Evolutionary conservation across 805 yeast genomes (phyloP).

Genomic region (Grigorovia jiainica): DNA sequence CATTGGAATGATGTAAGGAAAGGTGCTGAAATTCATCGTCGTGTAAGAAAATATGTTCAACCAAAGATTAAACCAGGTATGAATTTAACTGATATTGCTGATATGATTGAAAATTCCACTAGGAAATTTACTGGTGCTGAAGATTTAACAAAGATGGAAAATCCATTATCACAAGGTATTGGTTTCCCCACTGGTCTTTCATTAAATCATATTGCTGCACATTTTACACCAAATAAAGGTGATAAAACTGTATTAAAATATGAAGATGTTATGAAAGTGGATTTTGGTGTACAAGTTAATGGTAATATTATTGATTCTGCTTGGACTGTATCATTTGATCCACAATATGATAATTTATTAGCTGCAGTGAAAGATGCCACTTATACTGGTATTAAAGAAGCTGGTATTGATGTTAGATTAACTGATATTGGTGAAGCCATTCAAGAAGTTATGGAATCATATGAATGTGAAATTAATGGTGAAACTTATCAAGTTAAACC

Average conservation of each 20-base stretch:
- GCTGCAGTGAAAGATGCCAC: constrained; percentile 90
- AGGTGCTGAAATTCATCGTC: constrained; percentile 92
- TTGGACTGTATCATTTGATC: constrained; percentile 81
- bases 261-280: constrained; percentile 94
- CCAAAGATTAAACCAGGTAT: constrained; percentile 78
- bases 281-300: constrained; percentile 91
- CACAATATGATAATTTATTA: constrained; percentile 68
- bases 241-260: constrained; percentile 72
- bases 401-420: constrained; percentile 92
- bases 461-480: constrained; percentile 87
- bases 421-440: constrained; percentile 94
- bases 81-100: constrained; percentile 84
- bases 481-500: constrained; percentile 76
- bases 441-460: constrained; percentile 95
- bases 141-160: constrained; percentile 40
- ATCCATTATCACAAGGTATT: constrained; percentile 57
- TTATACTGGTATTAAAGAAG: constrained; percentile 81
- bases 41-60: constrained; percentile 76
- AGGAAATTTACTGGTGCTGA: constrained; percentile 60
- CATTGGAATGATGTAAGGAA: constrained; percentile 85
- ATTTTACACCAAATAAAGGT: constrained; percentile 93
- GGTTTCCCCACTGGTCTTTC: constrained; percentile 99
- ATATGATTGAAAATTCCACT: constrained; percentile 76
- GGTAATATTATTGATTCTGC: constrained; percentile 94
- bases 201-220: constrained; percentile 91